These are phyloP conservation scores for Podospora tetraspora DNA, from an alignment of 495 filamentous ascomycete genomes.

Conservation along the genomic window DNA sequence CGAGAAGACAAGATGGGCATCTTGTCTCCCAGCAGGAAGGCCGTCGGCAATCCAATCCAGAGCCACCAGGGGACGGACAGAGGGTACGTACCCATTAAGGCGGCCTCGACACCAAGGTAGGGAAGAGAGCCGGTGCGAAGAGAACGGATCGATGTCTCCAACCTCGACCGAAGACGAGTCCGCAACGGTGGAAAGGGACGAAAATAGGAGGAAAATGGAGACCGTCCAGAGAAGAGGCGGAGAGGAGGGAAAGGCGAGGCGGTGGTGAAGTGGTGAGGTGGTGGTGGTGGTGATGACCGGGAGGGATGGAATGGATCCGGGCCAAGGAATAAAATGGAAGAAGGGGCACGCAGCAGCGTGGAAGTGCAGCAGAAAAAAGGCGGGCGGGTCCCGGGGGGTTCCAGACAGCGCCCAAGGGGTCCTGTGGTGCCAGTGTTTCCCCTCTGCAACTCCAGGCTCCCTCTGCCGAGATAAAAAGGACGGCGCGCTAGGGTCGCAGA, in stretches of 20 bases:
- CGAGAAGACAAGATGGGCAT: background rate
- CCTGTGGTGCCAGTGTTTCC: background rate
- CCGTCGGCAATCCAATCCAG: background rate
- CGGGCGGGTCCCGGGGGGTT: background rate
- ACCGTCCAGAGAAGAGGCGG: background rate
- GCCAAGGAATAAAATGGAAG: conserved; percentile 12
- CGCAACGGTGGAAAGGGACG: conserved; percentile 11
- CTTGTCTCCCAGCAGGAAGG: background rate
- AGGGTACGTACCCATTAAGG: conserved; percentile 25
- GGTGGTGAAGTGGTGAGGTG: conserved; percentile 3
- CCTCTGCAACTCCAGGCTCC: background rate
- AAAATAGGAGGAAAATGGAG: background rate
- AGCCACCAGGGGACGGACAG: background rate
- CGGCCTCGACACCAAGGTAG: conserved; percentile 17
- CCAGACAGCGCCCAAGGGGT: background rate
- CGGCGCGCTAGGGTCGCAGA: conserved; percentile 13
- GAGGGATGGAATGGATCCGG: conserved; percentile 4
- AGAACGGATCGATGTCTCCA: conserved; percentile 14
- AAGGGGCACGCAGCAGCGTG: conserved; percentile 1
- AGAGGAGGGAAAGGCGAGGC: background rate
- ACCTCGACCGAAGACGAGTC: conserved; percentile 20
- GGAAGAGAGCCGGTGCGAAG: conserved; percentile 18
- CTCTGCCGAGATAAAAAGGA: conserved; percentile 1
- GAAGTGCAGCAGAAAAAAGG: background rate
- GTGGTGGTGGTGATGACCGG: background rate